phyloP scores from a whole-genome alignment of 2,329 filamentous ascomycete genomes.

The Teratosphaeria zuluensis region DNA sequence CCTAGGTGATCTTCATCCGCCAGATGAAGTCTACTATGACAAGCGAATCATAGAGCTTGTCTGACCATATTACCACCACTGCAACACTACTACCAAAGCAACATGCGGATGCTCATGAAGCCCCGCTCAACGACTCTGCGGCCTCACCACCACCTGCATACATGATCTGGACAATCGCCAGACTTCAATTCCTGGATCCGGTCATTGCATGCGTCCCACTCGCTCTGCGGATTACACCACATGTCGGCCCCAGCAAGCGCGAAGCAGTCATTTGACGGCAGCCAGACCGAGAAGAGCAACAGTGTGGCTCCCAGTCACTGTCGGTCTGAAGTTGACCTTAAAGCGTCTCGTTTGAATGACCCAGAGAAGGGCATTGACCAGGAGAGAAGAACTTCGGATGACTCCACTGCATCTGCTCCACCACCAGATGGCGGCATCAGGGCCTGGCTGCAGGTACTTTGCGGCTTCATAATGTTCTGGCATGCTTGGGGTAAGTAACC shows the following conservation, averaged over 20 bases:
- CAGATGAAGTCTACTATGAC: background rate
- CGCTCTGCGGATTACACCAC: background rate
- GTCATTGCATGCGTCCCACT: no score
- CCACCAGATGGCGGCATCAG: conserved; percentile 32
- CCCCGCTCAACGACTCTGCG: background rate
- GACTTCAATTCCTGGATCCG: background rate
- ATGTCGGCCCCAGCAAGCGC: background rate
- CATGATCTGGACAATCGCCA: background rate
- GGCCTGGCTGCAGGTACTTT: conserved; percentile 38
- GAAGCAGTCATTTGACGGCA: background rate
- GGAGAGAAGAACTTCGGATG: background rate
- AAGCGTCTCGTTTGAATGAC: background rate
- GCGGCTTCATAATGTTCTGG: conserved; percentile 37
- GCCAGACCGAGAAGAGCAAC: background rate
- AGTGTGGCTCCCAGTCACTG: background rate
- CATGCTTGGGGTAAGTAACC: conserved; percentile 25
- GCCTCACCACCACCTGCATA: background rate
- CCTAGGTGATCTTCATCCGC: background rate
- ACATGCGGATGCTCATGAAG: background rate
- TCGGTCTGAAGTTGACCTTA: background rate
- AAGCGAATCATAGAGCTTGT: background rate
- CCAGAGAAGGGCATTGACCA: background rate
- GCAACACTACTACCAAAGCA: background rate
- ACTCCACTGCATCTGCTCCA: background rate
- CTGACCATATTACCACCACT: background rate